Evolutionary conservation across 495 filamentous ascomycete genomes (phyloP).

Genomic region (Hypomontagnella monticulosa): DNA sequence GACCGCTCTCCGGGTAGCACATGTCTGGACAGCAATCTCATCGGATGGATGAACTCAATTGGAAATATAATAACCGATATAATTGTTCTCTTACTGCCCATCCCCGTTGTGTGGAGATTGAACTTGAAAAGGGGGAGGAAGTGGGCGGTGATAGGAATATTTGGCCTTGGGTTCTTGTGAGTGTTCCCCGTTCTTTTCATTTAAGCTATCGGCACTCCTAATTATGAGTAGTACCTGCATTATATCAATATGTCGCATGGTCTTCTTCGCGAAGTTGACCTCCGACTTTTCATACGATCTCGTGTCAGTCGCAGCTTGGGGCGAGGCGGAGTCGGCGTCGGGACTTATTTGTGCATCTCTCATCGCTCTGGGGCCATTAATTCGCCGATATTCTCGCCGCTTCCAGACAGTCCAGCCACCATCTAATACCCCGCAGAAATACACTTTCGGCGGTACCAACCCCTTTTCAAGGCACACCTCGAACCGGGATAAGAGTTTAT

Average conservation of each 20-base stretch:
- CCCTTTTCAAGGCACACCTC: conserved; percentile 30
- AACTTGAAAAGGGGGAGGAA: conserved; percentile 54
- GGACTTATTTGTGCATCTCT: conserved; percentile 39
- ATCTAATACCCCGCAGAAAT: conserved; percentile 10
- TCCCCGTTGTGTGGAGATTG: conserved; percentile 57
- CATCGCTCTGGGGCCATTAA: conserved; percentile 30
- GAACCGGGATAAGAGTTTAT: conserved; percentile 26
- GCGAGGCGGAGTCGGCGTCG: conserved; percentile 31
- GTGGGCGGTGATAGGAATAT: conserved; percentile 52
- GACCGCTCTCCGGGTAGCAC: conserved; percentile 34
- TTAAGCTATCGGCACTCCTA: neutral
- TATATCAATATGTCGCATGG: conserved; percentile 40
- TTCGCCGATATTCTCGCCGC: conserved; percentile 26
- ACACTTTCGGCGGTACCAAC: conserved; percentile 18
- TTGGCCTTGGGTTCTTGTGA: conserved; percentile 52
- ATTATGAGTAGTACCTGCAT: conserved; percentile 33
- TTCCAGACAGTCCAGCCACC: conserved; percentile 7
- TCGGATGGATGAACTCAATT: conserved; percentile 60
- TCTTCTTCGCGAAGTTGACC: conserved; percentile 30
- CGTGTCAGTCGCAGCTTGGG: conserved; percentile 33
- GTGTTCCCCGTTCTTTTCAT: conserved; percentile 1
- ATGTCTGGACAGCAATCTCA: conserved; percentile 57
- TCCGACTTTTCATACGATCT: conserved; percentile 34
- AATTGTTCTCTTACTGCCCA: conserved; percentile 60
- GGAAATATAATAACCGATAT: conserved; percentile 65